These are phyloP conservation scores for Phytopythium oedochilum DNA, from an alignment of 352 stramenopile genomes.

Conservation along the genomic window DNA sequence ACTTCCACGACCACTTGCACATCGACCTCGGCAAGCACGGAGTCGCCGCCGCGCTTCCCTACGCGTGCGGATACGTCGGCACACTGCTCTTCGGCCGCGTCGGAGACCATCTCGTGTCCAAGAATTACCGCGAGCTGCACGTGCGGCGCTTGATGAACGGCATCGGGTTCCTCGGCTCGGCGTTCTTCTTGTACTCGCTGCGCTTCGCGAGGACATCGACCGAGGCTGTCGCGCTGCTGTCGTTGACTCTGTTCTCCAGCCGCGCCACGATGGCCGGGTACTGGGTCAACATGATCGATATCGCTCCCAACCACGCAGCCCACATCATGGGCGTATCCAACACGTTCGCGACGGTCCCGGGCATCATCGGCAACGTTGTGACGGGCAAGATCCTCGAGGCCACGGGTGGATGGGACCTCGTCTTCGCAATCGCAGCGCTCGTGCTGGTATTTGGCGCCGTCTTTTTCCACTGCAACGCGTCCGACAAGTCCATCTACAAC, in stretches of 20 bases:
- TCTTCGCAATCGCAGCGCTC: slow-evolving; percentile 73
- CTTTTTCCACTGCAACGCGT: slow-evolving; percentile 76
- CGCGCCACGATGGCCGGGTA: slow-evolving; percentile 75
- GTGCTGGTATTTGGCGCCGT: slow-evolving; percentile 65
- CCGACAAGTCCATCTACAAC: slow-evolving; percentile 72
- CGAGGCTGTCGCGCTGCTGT: slow-evolving; percentile 60
- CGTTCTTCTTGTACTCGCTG: slow-evolving; percentile 64
- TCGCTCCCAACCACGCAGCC: slow-evolving; percentile 68
- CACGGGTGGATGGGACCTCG: slow-evolving; percentile 74
- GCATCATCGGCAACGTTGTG: slow-evolving; percentile 82
- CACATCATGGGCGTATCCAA: slow-evolving; percentile 88
- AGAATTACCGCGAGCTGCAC: slow-evolving; percentile 58
- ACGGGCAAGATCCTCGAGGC: slow-evolving; percentile 74
- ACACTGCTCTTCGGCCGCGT: slow-evolving; percentile 68
- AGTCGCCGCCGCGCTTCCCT: slow-evolving; percentile 64
- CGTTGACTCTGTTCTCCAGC: slow-evolving; percentile 70
- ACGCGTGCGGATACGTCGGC: slow-evolving; percentile 74
- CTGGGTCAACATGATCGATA: slow-evolving; percentile 91
- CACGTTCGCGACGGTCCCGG: slow-evolving; percentile 79
- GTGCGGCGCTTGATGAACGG: slow-evolving; percentile 80
- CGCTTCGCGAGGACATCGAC: slow-evolving; percentile 53
- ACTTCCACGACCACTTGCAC: slow-evolving; percentile 77
- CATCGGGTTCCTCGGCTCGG: slow-evolving; percentile 66
- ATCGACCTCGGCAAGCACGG: slow-evolving; percentile 70
- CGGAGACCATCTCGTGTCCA: slow-evolving; percentile 60